Percentiles rank a stretch among this genome's conserved stretches.
These are phyloP conservation scores for Astathelohania contejeani DNA, from an alignment of 371 early-diverging fungal species.

Conservation along the genomic window DNA sequence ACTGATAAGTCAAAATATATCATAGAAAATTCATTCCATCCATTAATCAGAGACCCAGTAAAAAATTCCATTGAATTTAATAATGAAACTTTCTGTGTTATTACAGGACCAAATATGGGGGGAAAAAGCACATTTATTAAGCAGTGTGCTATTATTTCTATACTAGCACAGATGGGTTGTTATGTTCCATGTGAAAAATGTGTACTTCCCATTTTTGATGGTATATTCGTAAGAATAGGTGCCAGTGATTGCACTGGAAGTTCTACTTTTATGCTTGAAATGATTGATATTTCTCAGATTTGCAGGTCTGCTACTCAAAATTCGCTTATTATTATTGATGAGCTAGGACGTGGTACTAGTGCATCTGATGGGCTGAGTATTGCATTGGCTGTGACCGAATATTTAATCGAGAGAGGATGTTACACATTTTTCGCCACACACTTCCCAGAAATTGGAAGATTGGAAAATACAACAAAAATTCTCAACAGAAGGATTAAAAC, in stretches of 20 bases:
- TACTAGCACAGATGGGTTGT: constrained; percentile 77
- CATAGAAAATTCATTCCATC: constrained; percentile 38
- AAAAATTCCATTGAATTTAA: constrained; percentile 57
- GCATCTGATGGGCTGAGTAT: constrained; percentile 91
- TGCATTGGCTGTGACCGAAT: constrained; percentile 85
- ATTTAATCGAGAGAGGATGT: constrained; percentile 56
- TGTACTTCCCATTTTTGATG: constrained; percentile 65
- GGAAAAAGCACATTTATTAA: constrained; percentile 66
- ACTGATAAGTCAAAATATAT: constrained; percentile 4
- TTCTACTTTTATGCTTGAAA: constrained; percentile 73
- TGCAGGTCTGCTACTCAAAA: constrained; percentile 58
- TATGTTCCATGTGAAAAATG: constrained; percentile 74
- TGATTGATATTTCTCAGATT: constrained; percentile 68
- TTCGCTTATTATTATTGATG: constrained; percentile 78
- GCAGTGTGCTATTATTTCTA: constrained; percentile 65
- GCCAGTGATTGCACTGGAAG: constrained; percentile 82
- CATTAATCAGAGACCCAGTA: constrained; percentile 38
- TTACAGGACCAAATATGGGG: constrained; percentile 92
- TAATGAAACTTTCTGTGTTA: constrained; percentile 60
- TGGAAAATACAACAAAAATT: constrained; percentile 55
- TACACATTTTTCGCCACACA: constrained; percentile 83
- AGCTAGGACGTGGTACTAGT: constrained; percentile 86
- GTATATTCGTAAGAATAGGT: constrained; percentile 75
- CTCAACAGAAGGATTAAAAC: constrained; percentile 44
- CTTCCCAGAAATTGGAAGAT: constrained; percentile 80